A percentile compares a stretch with the other conserved stretches of the same genome.
Evolutionary conservation across 345 rosid genomes (phyloP).

Genomic region (Populus alba): DNA sequence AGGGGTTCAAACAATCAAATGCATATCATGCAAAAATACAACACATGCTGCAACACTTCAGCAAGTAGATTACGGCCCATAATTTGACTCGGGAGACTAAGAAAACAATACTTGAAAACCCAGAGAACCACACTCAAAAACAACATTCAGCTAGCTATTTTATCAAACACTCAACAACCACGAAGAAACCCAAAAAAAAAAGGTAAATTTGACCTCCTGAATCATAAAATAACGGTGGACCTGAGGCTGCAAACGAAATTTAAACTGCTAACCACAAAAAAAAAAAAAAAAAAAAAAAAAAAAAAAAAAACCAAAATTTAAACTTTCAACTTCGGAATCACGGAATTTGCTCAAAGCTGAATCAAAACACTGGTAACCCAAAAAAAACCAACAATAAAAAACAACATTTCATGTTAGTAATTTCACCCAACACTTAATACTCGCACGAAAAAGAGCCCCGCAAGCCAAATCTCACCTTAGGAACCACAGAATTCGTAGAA

Average conservation of each 20-base stretch:
- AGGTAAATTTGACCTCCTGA: neutral
- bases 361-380: neutral
- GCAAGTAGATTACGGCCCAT: neutral
- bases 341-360: neutral
- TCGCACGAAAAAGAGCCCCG: conserved; percentile 1
- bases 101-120: neutral
- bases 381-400: neutral
- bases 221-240: neutral
- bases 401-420: conserved; percentile 4
- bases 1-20: neutral
- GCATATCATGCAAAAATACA: neutral
- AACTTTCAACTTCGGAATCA: neutral
- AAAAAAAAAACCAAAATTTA: neutral
- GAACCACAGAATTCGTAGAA: conserved; percentile 46
- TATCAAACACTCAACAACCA: neutral
- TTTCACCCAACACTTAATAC: conserved; percentile 40
- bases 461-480: conserved; percentile 40
- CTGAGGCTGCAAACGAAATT: neutral
- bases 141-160: neutral
- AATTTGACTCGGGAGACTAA: neutral
- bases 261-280: conserved; percentile 10
- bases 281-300: neutral
- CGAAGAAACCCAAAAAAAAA: neutral
- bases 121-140: neutral
- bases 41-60: neutral